Percentiles rank a stretch among this genome's conserved stretches.
These are phyloP conservation scores for Lycium barbarum DNA, from an alignment of 257 asterid genomes.

Conservation along the genomic window DNA sequence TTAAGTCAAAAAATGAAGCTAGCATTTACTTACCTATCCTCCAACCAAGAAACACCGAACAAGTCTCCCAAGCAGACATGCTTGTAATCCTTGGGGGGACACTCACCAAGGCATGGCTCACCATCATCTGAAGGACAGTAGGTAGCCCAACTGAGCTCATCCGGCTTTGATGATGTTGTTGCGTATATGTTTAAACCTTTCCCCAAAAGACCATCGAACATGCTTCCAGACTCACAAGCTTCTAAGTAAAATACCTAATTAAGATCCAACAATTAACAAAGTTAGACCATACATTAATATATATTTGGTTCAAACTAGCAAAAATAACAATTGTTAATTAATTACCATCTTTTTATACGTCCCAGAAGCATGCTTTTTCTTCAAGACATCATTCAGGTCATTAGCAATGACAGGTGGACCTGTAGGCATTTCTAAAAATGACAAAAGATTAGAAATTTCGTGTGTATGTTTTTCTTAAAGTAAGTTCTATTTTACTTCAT, in stretches of 20 bases:
- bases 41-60: constrained; percentile 93
- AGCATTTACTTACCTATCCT: constrained; percentile 55
- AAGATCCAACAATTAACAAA: too few relatives aligned
- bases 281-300: too few relatives aligned
- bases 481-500: too few relatives aligned
- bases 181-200: constrained; percentile 77
- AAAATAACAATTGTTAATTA: background rate
- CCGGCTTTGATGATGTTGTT: constrained; percentile 89
- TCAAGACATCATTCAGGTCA: constrained; percentile 61
- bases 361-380: constrained; percentile 73
- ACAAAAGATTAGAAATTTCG: background rate
- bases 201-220: constrained; percentile 87
- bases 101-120: constrained; percentile 45
- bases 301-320: background rate
- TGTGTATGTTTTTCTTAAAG: too few relatives aligned
- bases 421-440: constrained; percentile 71
- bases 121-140: constrained; percentile 54
- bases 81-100: constrained; percentile 42
- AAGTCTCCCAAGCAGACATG: constrained; percentile 91
- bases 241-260: constrained; percentile 82
- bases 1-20: background rate
- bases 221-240: constrained; percentile 96
- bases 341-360: constrained; percentile 83
- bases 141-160: constrained; percentile 90
- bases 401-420: constrained; percentile 64